A percentile compares a stretch with the other conserved stretches of the same genome.
Evolutionary conservation across 108 stramenopile species (phyloP).

Genomic region (Mediolabrus comicus): DNA sequence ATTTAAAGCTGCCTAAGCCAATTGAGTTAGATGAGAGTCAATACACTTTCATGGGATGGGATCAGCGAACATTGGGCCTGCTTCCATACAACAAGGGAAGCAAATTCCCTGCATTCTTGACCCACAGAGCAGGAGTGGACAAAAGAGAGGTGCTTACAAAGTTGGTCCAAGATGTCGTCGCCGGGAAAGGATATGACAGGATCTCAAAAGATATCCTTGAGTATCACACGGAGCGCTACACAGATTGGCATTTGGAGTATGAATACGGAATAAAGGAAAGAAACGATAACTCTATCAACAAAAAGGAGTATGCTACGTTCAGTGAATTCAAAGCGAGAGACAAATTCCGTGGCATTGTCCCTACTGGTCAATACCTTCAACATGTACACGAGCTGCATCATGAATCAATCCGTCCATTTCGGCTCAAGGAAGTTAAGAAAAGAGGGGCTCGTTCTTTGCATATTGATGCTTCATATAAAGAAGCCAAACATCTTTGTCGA

Average conservation of each 20-base stretch:
- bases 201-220: too few relatives aligned
- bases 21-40: not conserved
- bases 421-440: conserved; percentile 30
- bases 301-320: too few relatives aligned
- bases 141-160: too few relatives aligned
- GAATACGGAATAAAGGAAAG: too few relatives aligned
- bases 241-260: too few relatives aligned
- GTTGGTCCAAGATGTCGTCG: too few relatives aligned
- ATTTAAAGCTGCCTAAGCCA: not conserved
- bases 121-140: conserved; percentile 27
- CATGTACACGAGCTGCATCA: conserved; percentile 15
- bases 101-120: conserved; percentile 36
- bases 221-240: too few relatives aligned
- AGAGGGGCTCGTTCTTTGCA: conserved; percentile 4
- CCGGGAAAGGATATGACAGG: too few relatives aligned
- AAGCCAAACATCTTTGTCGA: conserved; percentile 18
- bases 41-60: conserved; percentile 16
- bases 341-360: conserved; percentile 18
- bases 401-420: conserved; percentile 1
- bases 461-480: conserved; percentile 37
- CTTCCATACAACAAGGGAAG: conserved; percentile 5
- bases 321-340: too few relatives aligned
- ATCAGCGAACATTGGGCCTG: not conserved
- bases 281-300: too few relatives aligned
- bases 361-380: conserved; percentile 20